phyloP scores from a whole-genome alignment of 208 protist species.

The Leishmania turanica region DNA sequence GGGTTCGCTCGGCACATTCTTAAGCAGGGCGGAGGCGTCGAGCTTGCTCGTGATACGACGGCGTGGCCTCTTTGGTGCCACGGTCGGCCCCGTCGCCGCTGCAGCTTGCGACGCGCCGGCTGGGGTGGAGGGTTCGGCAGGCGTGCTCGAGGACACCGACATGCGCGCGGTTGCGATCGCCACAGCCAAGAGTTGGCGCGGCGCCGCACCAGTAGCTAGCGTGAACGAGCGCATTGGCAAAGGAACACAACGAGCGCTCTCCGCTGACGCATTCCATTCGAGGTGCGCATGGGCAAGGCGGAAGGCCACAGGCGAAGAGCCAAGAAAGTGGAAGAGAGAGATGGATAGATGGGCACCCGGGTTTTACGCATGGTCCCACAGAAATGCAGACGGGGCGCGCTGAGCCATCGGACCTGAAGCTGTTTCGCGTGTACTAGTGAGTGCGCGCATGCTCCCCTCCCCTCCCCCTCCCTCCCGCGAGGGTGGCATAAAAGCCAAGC shows the following conservation, averaged over 20 bases:
- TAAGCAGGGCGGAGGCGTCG: slow-evolving; percentile 61
- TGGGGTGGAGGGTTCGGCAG: not conserved
- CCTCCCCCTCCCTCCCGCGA: not conserved
- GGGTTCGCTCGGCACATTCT: slow-evolving; percentile 72
- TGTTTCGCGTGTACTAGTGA: not conserved
- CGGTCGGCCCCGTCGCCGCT: slow-evolving; percentile 24
- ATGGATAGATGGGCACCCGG: not conserved
- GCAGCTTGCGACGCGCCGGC: not conserved
- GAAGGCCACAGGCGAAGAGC: not conserved
- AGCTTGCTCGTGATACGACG: slow-evolving; percentile 57
- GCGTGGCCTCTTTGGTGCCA: slow-evolving; percentile 69
- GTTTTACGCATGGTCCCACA: not conserved
- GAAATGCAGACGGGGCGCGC: not conserved
- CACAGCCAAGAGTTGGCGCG: not conserved
- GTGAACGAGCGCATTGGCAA: slow-evolving; percentile 13
- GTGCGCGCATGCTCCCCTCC: not conserved
- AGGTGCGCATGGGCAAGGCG: not conserved
- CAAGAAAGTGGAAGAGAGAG: not conserved
- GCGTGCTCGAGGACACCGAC: not conserved
- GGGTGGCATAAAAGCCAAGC: not conserved
- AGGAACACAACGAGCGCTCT: not conserved
- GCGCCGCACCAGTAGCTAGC: not conserved
- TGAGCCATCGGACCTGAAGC: not conserved
- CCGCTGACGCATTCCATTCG: not conserved
- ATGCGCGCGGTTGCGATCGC: not conserved